These are phyloP conservation scores for Populus hybrid DNA, from an alignment of 441 rosid species.

Conservation along the genomic window DNA sequence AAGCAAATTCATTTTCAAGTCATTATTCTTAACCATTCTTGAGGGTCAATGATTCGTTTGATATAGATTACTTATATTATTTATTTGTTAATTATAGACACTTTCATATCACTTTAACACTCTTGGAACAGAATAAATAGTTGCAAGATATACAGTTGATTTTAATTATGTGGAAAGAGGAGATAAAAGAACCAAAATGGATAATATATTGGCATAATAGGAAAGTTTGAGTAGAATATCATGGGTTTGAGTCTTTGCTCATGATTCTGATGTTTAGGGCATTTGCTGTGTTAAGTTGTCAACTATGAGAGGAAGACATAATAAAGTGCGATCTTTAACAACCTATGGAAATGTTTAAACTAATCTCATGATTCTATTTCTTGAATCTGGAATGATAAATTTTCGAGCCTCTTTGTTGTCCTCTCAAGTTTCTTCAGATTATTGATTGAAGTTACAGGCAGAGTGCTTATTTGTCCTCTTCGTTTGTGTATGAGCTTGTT, in stretches of 20 bases:
- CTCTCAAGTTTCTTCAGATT: neutral
- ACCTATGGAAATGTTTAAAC: neutral
- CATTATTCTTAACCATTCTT: neutral
- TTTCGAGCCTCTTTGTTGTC: neutral
- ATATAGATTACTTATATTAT: neutral
- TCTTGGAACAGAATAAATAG: neutral
- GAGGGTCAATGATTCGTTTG: neutral
- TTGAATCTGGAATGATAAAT: neutral
- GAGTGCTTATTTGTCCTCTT: neutral
- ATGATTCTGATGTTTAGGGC: neutral
- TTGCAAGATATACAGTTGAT: neutral
- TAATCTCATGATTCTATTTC: neutral
- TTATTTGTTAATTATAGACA: neutral
- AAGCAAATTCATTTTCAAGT: neutral
- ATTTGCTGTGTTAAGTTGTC: neutral
- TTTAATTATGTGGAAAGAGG: too few relatives aligned
- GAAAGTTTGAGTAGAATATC: neutral
- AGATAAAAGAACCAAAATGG: neutral
- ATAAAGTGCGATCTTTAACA: neutral
- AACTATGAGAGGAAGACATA: neutral
- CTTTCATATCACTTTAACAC: neutral
- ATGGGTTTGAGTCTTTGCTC: neutral
- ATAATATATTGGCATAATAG: neutral
- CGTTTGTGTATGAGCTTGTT: neutral
- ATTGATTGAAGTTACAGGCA: neutral